Conservation (phyloP, 352 stramenopile species). For the Phytophthora idaei region DNA sequence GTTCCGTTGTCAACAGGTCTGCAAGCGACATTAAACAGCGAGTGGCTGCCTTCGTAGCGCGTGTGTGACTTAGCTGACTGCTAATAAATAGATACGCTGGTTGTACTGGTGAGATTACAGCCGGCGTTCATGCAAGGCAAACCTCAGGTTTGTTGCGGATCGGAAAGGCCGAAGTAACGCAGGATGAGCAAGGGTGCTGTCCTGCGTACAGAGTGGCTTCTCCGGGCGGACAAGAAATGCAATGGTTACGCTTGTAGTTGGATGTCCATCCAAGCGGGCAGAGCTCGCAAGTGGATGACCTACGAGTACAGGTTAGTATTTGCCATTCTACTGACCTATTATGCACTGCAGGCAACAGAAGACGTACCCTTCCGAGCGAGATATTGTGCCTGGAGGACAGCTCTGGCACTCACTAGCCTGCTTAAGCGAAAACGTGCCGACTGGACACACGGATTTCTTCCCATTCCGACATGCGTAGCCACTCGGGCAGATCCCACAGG, state of each 20-base stretch:
- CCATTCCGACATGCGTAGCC: conserved; percentile 69
- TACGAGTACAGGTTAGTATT: conserved; percentile 21
- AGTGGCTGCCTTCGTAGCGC: conserved; percentile 41
- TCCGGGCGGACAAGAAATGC: conserved; percentile 46
- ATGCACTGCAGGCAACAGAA: not conserved
- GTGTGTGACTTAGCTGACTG: conserved; percentile 26
- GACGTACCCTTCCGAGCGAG: conserved; percentile 43
- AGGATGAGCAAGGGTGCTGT: conserved; percentile 62
- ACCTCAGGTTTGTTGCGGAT: conserved; percentile 12
- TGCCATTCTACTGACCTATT: not conserved
- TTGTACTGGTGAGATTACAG: conserved; percentile 14
- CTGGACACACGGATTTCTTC: conserved; percentile 46
- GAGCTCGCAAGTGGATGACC: conserved; percentile 45
- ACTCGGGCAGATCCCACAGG: conserved; percentile 49
- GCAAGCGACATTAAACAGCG: conserved; percentile 36
- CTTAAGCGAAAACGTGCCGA: conserved; percentile 48
- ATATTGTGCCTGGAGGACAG: conserved; percentile 67
- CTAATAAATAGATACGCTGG: conserved; percentile 30
- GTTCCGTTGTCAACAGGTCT: conserved; percentile 20
- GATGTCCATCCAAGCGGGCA: conserved; percentile 55
- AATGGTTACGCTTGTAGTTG: conserved; percentile 62
- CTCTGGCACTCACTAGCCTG: conserved; percentile 55
- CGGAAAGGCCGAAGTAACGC: conserved; percentile 38
- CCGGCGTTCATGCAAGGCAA: conserved; percentile 22
- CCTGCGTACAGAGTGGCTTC: conserved; percentile 44